Evolutionary conservation across 257 asterid species (phyloP).

Genomic region (Solanum appendiculatum): DNA sequence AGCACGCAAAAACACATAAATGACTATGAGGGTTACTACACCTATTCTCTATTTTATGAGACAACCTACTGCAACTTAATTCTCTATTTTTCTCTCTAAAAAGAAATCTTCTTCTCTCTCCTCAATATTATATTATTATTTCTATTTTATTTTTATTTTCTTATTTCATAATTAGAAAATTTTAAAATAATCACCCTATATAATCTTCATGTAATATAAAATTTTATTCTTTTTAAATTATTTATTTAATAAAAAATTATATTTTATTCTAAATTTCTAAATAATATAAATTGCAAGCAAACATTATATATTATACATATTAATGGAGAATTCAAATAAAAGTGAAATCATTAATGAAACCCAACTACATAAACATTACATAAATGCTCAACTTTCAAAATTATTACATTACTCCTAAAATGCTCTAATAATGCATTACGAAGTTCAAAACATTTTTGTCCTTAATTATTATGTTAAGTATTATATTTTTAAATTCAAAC

Average conservation of each 20-base stretch:
- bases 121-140: too few relatives aligned
- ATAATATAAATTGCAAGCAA: too few relatives aligned
- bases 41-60: background rate
- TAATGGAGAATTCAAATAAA: background rate
- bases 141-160: background rate
- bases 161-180: too few relatives aligned
- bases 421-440: background rate
- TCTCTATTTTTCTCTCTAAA: background rate
- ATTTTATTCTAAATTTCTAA: background rate
- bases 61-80: background rate
- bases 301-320: too few relatives aligned
- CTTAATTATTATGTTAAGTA: too few relatives aligned
- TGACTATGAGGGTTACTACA: background rate
- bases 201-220: background rate
- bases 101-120: background rate
- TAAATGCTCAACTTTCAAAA: background rate
- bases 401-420: too few relatives aligned
- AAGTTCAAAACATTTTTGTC: background rate
- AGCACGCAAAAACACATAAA: background rate
- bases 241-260: too few relatives aligned
- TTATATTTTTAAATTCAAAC: too few relatives aligned
- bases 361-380: background rate
- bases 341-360: too few relatives aligned
- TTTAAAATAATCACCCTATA: background rate
- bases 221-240: too few relatives aligned